Percentiles rank a stretch among this genome's conserved stretches.
Conservation (phyloP, 139 green algal genomes). For the Dunaliella primolecta region DNA sequence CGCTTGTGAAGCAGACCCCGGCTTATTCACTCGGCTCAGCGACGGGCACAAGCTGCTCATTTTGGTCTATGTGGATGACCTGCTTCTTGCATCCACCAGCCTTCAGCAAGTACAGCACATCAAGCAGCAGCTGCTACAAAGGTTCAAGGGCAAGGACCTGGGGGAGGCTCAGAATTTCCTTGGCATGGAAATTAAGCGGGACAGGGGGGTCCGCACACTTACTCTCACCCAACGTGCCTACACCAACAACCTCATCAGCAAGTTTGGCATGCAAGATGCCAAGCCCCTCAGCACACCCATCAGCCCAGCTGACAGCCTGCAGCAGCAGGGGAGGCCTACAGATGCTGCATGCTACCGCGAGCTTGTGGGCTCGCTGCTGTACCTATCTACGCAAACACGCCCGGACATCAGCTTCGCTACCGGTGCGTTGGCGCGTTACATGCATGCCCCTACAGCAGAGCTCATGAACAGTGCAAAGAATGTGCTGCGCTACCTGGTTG, state of each 20-base stretch:
- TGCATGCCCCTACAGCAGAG: conserved; percentile 26
- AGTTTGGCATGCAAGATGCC: conserved; percentile 18
- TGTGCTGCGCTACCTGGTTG: conserved; percentile 30
- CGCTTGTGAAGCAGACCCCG: conserved; percentile 24
- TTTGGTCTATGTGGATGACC: conserved; percentile 31
- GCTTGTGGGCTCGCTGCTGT: conserved; percentile 33
- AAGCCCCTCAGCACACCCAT: neutral
- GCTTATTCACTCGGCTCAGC: conserved; percentile 20
- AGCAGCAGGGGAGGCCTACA: neutral
- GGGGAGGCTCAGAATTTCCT: neutral
- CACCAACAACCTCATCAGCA: conserved; percentile 4
- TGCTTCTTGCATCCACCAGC: neutral
- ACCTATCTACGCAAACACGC: conserved; percentile 24
- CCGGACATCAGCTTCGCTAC: conserved; percentile 41
- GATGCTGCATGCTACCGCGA: conserved; percentile 11
- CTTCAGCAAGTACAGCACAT: neutral
- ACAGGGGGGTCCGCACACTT: neutral
- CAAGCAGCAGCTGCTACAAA: neutral
- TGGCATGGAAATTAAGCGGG: conserved; percentile 9
- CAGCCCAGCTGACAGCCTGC: neutral
- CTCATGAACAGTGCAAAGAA: conserved; percentile 36
- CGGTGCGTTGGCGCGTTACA: conserved; percentile 31
- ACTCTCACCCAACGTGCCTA: conserved; percentile 21
- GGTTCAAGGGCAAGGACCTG: conserved; percentile 7
- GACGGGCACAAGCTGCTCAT: conserved; percentile 7